Percentiles rank a stretch among this genome's conserved stretches.
phyloP scores from a whole-genome alignment of 192 early-diverging fungal species.

The Coemansia sp. region DNA sequence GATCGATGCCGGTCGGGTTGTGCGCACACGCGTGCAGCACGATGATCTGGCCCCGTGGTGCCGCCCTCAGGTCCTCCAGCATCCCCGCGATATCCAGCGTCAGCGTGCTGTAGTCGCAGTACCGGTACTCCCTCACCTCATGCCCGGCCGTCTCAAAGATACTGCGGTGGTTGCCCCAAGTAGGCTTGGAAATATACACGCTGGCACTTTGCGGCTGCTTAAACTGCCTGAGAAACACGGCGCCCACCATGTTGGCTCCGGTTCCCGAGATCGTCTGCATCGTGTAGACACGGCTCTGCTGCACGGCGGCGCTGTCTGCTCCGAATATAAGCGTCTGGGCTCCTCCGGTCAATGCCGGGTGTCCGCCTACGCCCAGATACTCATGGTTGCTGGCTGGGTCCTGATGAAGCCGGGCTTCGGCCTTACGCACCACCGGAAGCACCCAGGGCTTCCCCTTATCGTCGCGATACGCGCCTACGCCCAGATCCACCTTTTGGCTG shows the following conservation, averaged over 20 bases:
- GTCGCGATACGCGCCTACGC: constrained; percentile 94
- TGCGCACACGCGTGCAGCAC: constrained; percentile 96
- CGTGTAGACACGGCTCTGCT: constrained; percentile 65
- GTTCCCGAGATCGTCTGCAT: constrained; percentile 96
- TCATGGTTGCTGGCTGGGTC: constrained; percentile 84
- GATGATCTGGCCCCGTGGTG: constrained; percentile 79
- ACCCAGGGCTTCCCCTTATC: constrained; percentile 93
- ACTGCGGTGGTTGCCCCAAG: constrained; percentile 92
- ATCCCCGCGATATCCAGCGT: constrained; percentile 79
- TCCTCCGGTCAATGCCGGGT: constrained; percentile 73
- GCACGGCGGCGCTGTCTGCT: constrained; percentile 64
- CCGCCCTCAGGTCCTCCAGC: constrained; percentile 63
- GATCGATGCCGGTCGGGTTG: constrained; percentile 99
- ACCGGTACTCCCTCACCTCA: constrained; percentile 79
- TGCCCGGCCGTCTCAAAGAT: constrained; percentile 88
- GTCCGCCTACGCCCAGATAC: constrained; percentile 87
- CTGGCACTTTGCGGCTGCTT: constrained; percentile 59
- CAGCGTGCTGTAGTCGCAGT: constrained; percentile 79
- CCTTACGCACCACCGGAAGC: constrained; percentile 91
- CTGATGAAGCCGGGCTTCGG: constrained; percentile 67
- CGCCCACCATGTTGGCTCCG: constrained; percentile 84
- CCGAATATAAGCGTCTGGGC: constrained; percentile 83
- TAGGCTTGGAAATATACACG: constrained; percentile 90
- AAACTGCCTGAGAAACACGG: constrained; percentile 76
- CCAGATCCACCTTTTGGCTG: constrained; percentile 85